Percentiles rank a stretch among this genome's conserved stretches.
Evolutionary conservation across 768 basidiomycete species (phyloP).

Genomic region (Amanita inopinata): DNA sequence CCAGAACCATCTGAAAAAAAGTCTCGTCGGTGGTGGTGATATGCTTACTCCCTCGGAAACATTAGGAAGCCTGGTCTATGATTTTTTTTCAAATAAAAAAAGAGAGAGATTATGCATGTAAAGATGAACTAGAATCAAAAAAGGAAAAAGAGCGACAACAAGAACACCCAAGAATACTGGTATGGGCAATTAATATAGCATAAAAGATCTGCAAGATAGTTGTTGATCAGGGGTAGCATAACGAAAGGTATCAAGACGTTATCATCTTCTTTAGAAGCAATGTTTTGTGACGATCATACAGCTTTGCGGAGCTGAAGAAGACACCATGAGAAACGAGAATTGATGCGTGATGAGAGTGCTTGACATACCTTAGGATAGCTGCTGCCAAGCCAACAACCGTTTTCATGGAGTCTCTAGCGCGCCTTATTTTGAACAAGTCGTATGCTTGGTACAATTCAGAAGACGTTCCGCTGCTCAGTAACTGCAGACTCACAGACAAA

Average conservation of each 20-base stretch:
- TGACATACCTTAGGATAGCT: constrained; percentile 60
- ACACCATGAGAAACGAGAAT: constrained; percentile 9
- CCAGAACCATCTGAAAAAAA: constrained; percentile 5
- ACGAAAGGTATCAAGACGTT: constrained; percentile 8
- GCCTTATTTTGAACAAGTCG: constrained; percentile 64
- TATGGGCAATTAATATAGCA: not conserved
- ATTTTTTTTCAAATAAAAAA: too few relatives aligned
- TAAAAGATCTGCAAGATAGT: not conserved
- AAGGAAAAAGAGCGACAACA: not conserved
- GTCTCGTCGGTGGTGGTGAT: constrained; percentile 11
- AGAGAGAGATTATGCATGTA: too few relatives aligned
- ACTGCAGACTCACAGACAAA: constrained; percentile 62
- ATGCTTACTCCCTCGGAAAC: too few relatives aligned
- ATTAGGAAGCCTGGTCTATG: too few relatives aligned
- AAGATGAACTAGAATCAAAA: not conserved
- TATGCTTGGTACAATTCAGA: constrained; percentile 41
- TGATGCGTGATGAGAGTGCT: constrained; percentile 2
- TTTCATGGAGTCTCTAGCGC: constrained; percentile 50
- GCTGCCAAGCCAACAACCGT: constrained; percentile 59
- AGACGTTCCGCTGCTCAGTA: constrained; percentile 4
- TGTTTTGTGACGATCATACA: constrained; percentile 64
- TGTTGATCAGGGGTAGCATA: not conserved
- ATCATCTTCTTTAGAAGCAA: constrained; percentile 43
- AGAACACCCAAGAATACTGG: not conserved
- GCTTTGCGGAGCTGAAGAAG: constrained; percentile 50